Conservation (phyloP, 2,329 filamentous ascomycete species). For the Botrytis pseudocinerea region DNA sequence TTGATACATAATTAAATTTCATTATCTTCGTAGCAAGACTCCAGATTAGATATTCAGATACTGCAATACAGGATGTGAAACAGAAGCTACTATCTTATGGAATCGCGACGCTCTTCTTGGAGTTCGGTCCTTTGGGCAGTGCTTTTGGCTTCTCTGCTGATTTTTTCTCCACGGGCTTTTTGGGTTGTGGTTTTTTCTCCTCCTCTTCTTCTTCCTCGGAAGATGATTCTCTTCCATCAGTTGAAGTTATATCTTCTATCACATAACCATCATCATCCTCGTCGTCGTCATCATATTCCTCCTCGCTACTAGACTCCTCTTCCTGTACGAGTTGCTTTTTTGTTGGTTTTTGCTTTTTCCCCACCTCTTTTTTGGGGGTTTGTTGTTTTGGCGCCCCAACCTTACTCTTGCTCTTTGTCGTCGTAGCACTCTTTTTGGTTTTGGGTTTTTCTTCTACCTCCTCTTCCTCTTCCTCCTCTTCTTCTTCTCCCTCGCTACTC, state of each 20-base stretch:
- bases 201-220: slow-evolving; percentile 3
- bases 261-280: slow-evolving; percentile 19
- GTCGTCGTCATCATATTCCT: slow-evolving; percentile 1
- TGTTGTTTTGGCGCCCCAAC: neutral
- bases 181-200: neutral
- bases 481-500: slow-evolving; percentile 13
- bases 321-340: slow-evolving; percentile 1
- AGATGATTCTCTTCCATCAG: slow-evolving; percentile 8
- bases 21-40: neutral
- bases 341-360: neutral
- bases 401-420: neutral
- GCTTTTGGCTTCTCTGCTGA: neutral
- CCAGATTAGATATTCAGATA: neutral
- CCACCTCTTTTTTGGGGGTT: neutral
- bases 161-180: slow-evolving; percentile 3
- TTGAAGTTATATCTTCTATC: slow-evolving; percentile 20
- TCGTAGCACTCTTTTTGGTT: neutral
- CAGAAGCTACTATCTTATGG: neutral
- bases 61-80: neutral
- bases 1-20: neutral
- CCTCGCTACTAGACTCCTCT: slow-evolving; percentile 19
- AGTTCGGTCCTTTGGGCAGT: neutral
- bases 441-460: neutral
- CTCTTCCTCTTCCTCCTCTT: slow-evolving; percentile 3
- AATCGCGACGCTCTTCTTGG: slow-evolving; percentile 16